phyloP scores from a whole-genome alignment of 352 stramenopile genomes.

The Globisporangium nagaii region DNA sequence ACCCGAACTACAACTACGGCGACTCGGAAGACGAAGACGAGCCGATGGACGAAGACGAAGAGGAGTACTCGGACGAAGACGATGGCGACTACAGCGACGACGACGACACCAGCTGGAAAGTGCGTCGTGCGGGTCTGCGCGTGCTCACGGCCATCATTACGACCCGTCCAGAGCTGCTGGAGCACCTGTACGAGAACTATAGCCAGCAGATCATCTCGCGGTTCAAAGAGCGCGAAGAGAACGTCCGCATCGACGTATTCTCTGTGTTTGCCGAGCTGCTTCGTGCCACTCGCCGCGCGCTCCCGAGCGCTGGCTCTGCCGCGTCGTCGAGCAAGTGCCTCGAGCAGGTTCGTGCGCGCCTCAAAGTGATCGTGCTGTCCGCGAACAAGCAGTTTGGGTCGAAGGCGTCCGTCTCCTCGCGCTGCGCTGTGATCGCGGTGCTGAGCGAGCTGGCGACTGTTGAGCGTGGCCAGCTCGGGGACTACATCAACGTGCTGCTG shows the following conservation, averaged over 20 bases:
- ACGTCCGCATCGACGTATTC: constrained; percentile 97
- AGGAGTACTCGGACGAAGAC: constrained; percentile 72
- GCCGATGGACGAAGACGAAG: constrained; percentile 79
- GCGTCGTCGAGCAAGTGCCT: constrained; percentile 39
- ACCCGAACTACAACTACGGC: constrained; percentile 99
- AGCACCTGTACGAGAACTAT: constrained; percentile 81
- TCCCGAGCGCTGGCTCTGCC: constrained; percentile 22
- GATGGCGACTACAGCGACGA: constrained; percentile 91
- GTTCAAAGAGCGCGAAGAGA: constrained; percentile 98
- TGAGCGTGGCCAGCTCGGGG: constrained; percentile 61
- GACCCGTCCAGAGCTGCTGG: constrained; percentile 78
- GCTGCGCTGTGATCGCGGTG: constrained; percentile 80
- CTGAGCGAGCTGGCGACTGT: constrained; percentile 82
- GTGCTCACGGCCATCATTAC: constrained; percentile 92
- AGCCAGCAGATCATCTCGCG: constrained; percentile 78
- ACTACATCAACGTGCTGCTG: constrained; percentile 69
- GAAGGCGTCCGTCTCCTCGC: constrained; percentile 70
- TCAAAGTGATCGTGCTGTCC: constrained; percentile 64
- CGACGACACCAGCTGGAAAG: constrained; percentile 97
- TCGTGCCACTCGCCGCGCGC: constrained; percentile 50
- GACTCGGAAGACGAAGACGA: constrained; percentile 90
- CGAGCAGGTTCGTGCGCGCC: constrained; percentile 46
- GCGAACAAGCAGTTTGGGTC: constrained; percentile 80
- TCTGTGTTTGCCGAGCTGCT: constrained; percentile 93
- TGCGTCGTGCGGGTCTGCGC: constrained; percentile 87